These are phyloP conservation scores for Phytophthora capsici DNA, from an alignment of 352 stramenopile genomes.

Conservation along the genomic window DNA sequence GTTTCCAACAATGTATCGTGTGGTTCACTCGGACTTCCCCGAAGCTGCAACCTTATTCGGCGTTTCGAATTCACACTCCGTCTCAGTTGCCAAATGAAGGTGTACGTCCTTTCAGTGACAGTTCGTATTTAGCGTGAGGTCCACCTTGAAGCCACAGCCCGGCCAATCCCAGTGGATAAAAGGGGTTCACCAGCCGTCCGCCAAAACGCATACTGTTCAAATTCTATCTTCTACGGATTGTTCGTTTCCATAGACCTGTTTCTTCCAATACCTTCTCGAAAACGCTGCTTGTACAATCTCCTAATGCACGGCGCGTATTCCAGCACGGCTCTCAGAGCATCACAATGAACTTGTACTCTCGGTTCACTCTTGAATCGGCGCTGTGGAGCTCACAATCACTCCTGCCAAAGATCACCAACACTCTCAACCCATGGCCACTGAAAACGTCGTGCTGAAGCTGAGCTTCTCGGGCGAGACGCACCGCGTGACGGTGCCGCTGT, in stretches of 20 bases:
- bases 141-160: slow-evolving; percentile 39
- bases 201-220: neutral
- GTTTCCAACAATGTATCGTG: slow-evolving; percentile 1
- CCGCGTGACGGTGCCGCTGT: slow-evolving; percentile 42
- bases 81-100: slow-evolving; percentile 33
- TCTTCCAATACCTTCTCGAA: slow-evolving; percentile 8
- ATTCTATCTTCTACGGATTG: neutral
- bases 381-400: slow-evolving; percentile 20
- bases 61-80: slow-evolving; percentile 16
- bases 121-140: slow-evolving; percentile 30
- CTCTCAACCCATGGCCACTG: slow-evolving; percentile 16
- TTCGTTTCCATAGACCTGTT: neutral
- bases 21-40: neutral
- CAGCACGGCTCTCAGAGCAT: slow-evolving; percentile 14
- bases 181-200: neutral
- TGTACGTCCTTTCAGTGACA: slow-evolving; percentile 23
- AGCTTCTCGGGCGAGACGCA: slow-evolving; percentile 58
- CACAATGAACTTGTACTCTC: slow-evolving; percentile 10
- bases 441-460: slow-evolving; percentile 61
- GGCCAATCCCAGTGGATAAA: slow-evolving; percentile 29
- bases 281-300: neutral
- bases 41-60: slow-evolving; percentile 25
- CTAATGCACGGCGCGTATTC: slow-evolving; percentile 5
- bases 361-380: slow-evolving; percentile 36
- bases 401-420: neutral